Percentiles rank a stretch among this genome's conserved stretches.
Evolutionary conservation across 2,329 filamentous ascomycete species (phyloP).

Genomic region (Alternaria sp.): DNA sequence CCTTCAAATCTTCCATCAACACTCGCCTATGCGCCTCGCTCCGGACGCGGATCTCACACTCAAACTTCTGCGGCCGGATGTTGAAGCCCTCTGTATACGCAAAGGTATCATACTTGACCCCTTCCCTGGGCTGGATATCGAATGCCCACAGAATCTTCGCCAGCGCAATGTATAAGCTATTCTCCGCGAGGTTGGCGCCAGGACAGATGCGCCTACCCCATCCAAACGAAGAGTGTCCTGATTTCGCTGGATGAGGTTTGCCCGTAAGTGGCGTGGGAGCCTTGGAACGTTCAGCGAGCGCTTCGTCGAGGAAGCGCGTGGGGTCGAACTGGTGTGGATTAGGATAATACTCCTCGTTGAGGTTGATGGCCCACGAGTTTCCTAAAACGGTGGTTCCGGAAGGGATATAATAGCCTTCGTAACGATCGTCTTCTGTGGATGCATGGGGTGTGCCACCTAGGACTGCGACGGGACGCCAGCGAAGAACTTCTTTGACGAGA

Average conservation of each 20-base stretch:
- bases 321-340: slow-evolving; percentile 51
- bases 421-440: slow-evolving; percentile 56
- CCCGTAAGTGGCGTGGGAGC: slow-evolving; percentile 18
- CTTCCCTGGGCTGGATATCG: slow-evolving; percentile 40
- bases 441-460: slow-evolving; percentile 57
- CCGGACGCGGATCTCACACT: slow-evolving; percentile 42
- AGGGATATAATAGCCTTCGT: slow-evolving; percentile 58
- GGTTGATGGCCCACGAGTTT: slow-evolving; percentile 55
- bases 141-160: slow-evolving; percentile 46
- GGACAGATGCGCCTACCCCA: slow-evolving; percentile 45
- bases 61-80: slow-evolving; percentile 46
- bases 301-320: slow-evolving; percentile 45
- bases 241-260: slow-evolving; percentile 37
- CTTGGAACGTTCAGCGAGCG: slow-evolving; percentile 25
- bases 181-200: slow-evolving; percentile 39
- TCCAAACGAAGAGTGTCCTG: slow-evolving; percentile 45
- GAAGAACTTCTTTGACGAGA: slow-evolving; percentile 45
- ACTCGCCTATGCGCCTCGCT: slow-evolving; percentile 39
- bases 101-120: slow-evolving; percentile 47
- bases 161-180: slow-evolving; percentile 41
- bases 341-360: slow-evolving; percentile 50
- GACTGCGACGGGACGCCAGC: slow-evolving; percentile 50
- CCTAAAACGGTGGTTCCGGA: slow-evolving; percentile 55
- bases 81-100: slow-evolving; percentile 52
- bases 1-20: slow-evolving; percentile 35